Evolutionary conservation across 495 filamentous ascomycete species (phyloP).

Genomic region (Xylaria bambusicola): DNA sequence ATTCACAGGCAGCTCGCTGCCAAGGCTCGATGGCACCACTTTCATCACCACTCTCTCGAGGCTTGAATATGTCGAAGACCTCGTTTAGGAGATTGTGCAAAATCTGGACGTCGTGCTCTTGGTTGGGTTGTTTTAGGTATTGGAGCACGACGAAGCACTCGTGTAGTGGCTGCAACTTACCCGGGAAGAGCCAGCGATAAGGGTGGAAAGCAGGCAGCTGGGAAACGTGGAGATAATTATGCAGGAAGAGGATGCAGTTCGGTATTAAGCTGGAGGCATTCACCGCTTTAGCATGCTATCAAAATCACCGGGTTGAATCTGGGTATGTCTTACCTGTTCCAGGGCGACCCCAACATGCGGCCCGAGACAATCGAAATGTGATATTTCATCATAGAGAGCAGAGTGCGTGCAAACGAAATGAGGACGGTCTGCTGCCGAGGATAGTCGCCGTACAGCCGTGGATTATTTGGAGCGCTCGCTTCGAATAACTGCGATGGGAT

Average conservation of each 20-base stretch:
- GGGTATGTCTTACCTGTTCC: background rate
- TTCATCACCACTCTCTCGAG: background rate
- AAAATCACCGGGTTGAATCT: background rate
- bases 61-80: slow-evolving; percentile 3
- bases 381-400: slow-evolving; percentile 4
- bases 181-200: slow-evolving; percentile 1
- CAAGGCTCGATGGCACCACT: background rate
- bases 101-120: background rate
- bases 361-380: slow-evolving; percentile 3
- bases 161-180: slow-evolving; percentile 3
- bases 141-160: slow-evolving; percentile 1
- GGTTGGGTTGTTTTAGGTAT: slow-evolving; percentile 4
- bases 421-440: slow-evolving; percentile 1
- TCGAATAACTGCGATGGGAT: slow-evolving; percentile 5
- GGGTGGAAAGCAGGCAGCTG: slow-evolving; percentile 3
- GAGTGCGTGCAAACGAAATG: background rate
- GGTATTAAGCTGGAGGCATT: background rate
- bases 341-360: slow-evolving; percentile 2
- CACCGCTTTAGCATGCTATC: background rate
- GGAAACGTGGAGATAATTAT: slow-evolving; percentile 5
- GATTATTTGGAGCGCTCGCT: background rate
- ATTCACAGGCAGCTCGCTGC: background rate
- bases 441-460: slow-evolving; percentile 2
- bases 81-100: background rate
- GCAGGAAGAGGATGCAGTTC: slow-evolving; percentile 3